These are phyloP conservation scores for Hirschioporus abietinus DNA, from an alignment of 768 basidiomycete genomes.

Conservation along the genomic window DNA sequence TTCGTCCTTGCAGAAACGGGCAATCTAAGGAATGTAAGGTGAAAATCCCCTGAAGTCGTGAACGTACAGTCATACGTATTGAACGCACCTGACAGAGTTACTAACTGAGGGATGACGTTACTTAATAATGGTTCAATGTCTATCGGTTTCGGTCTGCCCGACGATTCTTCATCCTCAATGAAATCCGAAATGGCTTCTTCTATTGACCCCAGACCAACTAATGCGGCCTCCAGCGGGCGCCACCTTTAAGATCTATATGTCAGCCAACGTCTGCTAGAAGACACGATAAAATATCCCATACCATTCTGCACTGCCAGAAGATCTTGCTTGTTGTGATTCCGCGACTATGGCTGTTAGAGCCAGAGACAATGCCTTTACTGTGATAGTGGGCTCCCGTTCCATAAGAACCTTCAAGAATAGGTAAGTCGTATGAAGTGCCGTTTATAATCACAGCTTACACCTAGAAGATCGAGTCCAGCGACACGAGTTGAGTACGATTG, in stretches of 20 bases:
- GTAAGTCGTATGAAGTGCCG: not conserved
- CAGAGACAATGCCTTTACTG: constrained; percentile 46
- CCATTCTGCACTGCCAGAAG: constrained; percentile 60
- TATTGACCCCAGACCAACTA: constrained; percentile 79
- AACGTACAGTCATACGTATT: constrained; percentile 1
- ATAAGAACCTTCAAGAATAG: constrained; percentile 44
- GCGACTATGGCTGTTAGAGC: constrained; percentile 47
- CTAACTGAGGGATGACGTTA: constrained; percentile 71
- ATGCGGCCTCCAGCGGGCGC: constrained; percentile 82
- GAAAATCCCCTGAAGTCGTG: not conserved
- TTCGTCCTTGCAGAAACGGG: constrained; percentile 92
- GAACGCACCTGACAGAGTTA: constrained; percentile 61
- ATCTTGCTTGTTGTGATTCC: constrained; percentile 50
- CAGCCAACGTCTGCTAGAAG: not conserved
- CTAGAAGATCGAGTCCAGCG: constrained; percentile 78
- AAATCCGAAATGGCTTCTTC: constrained; percentile 71
- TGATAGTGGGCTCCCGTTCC: constrained; percentile 46
- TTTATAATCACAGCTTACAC: constrained; percentile 36
- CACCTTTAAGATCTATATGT: constrained; percentile 52
- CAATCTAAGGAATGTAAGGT: constrained; percentile 43
- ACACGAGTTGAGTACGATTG: constrained; percentile 77
- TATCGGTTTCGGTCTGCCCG: constrained; percentile 58
- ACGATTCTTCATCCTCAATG: constrained; percentile 69
- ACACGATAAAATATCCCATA: constrained; percentile 22
- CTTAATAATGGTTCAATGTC: constrained; percentile 74